A percentile compares a stretch with the other conserved stretches of the same genome.
These are phyloP conservation scores for Candida schatavii DNA, from an alignment of 805 yeast genomes.

Conservation along the genomic window DNA sequence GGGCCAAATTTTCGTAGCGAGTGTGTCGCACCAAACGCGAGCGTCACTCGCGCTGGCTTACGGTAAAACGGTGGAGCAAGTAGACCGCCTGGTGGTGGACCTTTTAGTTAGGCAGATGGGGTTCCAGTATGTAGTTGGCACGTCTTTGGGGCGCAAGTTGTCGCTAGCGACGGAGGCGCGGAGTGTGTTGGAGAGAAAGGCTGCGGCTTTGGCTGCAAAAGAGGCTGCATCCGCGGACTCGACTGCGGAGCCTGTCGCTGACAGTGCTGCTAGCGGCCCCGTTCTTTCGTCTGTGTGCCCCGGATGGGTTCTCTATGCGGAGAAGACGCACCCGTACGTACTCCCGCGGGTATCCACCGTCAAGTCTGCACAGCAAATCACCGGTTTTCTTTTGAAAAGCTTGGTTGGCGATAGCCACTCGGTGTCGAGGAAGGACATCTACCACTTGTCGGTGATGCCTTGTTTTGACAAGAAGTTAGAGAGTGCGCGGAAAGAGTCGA, in stretches of 20 bases:
- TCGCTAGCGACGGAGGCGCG: slow-evolving; percentile 47
- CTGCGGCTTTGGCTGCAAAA: slow-evolving; percentile 10
- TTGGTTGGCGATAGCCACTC: slow-evolving; percentile 32
- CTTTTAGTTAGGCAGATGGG: slow-evolving; percentile 62
- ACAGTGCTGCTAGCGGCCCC: slow-evolving; percentile 36
- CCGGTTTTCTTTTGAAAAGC: slow-evolving; percentile 73
- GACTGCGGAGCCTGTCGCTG: slow-evolving; percentile 6
- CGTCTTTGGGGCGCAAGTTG: slow-evolving; percentile 74
- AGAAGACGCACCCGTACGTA: slow-evolving; percentile 88
- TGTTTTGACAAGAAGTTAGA: slow-evolving; percentile 96
- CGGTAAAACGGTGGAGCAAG: slow-evolving; percentile 46
- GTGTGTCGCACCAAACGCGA: slow-evolving; percentile 83
- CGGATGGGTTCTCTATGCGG: slow-evolving; percentile 95
- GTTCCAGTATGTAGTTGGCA: slow-evolving; percentile 75
- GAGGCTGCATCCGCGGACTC: slow-evolving; percentile 4
- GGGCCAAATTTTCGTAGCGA: slow-evolving; percentile 57
- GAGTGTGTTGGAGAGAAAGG: slow-evolving; percentile 44
- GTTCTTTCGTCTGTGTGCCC: slow-evolving; percentile 79
- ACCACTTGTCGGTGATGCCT: slow-evolving; percentile 90
- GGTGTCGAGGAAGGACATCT: slow-evolving; percentile 44
- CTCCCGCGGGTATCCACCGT: slow-evolving; percentile 67
- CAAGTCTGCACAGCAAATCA: slow-evolving; percentile 91
- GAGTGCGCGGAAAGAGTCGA: slow-evolving; percentile 79
- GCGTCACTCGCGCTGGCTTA: slow-evolving; percentile 76
- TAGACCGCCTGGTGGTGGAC: slow-evolving; percentile 60